Base-by-base conservation (phyloP, 805 yeast species). In the Priceomyces medius region DNA sequence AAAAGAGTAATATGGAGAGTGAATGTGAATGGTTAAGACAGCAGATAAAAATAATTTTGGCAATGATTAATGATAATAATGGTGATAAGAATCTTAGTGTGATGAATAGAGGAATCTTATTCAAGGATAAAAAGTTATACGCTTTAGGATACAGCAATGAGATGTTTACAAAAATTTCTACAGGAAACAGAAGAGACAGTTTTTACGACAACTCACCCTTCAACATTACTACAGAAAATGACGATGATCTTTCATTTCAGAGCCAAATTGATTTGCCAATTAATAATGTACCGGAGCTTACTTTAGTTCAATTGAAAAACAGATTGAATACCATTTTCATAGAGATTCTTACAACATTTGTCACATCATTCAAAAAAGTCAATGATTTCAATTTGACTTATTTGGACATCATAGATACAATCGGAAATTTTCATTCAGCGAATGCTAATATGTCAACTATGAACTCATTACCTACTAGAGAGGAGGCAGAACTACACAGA, bases 1-100 rank as follows among this genome's bases (percentile, higher is more conserved):
- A 70, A 46, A 66, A 63, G 51, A 55, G 43, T 34, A 64, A 51
- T 46, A 67, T 70, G 10, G 68, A 63, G 40, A 64, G 63, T 43
- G 76, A 70, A 43, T 68, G 74, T 50, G 73, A 68, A 40, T 70
- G 75, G 74, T 55, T 70, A 42, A 48, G 74, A 41, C 73, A 70
- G 47, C 74, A 70, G 44, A 62, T 69, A 26, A 54, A 63, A 31
- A 53, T 69, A 7, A 68, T 70, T 4, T 50, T 69, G 18, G 66
- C 70, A 3, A 66, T 70, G 66, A 51, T 68, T 7, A 56, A 65
- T 44, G 76, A 70, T 41, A 45, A 43, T 23, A 48, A 48, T 10
- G 74, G 74, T 1, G 61, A 53, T 1, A 54, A 50, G 19, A 39
- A 44, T 24, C 46, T 66, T 12, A 26, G 46, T 6, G 38, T 51